Conservation (phyloP, 2,329 filamentous ascomycete genomes). For the Calonectria leucothoes region DNA sequence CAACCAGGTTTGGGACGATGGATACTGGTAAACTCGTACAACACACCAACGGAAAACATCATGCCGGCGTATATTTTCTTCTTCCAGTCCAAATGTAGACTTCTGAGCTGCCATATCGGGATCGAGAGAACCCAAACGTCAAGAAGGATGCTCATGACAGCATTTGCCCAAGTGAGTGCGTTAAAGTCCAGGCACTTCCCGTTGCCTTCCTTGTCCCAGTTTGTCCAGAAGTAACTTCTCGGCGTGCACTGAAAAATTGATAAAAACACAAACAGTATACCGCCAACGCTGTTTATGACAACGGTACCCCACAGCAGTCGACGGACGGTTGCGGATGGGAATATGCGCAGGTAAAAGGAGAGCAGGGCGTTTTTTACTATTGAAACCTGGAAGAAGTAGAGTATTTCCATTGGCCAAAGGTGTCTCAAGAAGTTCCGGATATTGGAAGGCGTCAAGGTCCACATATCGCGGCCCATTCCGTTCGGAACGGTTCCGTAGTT, state of each 20-base stretch:
- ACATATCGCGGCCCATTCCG: slow-evolving; percentile 2
- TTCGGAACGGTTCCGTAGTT: not conserved
- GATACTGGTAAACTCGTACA: not conserved
- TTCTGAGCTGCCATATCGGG: not conserved
- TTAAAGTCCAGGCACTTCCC: not conserved
- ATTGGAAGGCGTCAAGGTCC: not conserved
- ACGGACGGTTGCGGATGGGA: not conserved
- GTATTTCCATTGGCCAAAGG: not conserved
- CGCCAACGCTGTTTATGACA: not conserved
- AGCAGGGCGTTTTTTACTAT: not conserved
- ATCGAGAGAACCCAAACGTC: not conserved
- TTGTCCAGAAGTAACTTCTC: slow-evolving; percentile 1
- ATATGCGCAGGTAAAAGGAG: not conserved
- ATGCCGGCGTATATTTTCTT: not conserved
- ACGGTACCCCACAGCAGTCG: not conserved
- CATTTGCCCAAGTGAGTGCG: not conserved
- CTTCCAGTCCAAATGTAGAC: not conserved
- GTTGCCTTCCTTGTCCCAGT: not conserved
- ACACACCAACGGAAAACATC: slow-evolving; percentile 2
- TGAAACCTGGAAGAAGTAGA: not conserved
- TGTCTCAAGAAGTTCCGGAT: not conserved
- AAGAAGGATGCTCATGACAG: not conserved
- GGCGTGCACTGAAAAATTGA: not conserved
- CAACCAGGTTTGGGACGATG: not conserved
- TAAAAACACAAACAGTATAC: not conserved